Conservation (phyloP, 495 filamentous ascomycete genomes). For the Podospora pseudoanserina region DNA sequence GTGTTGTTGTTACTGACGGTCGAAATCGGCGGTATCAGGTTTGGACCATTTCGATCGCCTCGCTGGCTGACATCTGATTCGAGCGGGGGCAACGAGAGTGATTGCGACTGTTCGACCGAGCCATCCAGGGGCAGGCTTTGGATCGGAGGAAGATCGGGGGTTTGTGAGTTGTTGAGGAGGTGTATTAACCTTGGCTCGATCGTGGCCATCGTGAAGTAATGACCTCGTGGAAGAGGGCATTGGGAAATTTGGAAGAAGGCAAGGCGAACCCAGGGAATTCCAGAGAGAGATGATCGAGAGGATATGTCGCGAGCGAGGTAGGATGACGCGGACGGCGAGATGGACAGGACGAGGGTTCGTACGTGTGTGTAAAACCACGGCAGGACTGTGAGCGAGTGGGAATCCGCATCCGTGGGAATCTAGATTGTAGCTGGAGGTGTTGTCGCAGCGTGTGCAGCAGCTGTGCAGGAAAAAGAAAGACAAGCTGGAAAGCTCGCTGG, state of each 20-base stretch:
- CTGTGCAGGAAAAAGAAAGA: conserved; percentile 5
- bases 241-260: conserved; percentile 21
- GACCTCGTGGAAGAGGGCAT: conserved; percentile 31
- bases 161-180: conserved; percentile 50
- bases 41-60: conserved; percentile 31
- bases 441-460: background rate
- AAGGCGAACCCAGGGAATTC: background rate
- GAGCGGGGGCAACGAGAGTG: conserved; percentile 44
- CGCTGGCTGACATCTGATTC: conserved; percentile 42
- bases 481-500: conserved; percentile 3
- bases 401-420: background rate
- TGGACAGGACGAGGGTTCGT: background rate
- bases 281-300: background rate
- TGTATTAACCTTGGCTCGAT: conserved; percentile 58
- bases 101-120: conserved; percentile 25
- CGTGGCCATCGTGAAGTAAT: conserved; percentile 48
- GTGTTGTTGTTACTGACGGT: conserved; percentile 33
- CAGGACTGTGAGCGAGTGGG: background rate
- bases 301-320: background rate
- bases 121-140: conserved; percentile 33
- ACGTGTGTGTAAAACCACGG: background rate
- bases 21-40: conserved; percentile 36
- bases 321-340: conserved; percentile 3
- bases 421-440: background rate
- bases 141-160: conserved; percentile 44